These are phyloP conservation scores for Fusarium concolor DNA, from an alignment of 2,329 filamentous ascomycete species.

Conservation along the genomic window DNA sequence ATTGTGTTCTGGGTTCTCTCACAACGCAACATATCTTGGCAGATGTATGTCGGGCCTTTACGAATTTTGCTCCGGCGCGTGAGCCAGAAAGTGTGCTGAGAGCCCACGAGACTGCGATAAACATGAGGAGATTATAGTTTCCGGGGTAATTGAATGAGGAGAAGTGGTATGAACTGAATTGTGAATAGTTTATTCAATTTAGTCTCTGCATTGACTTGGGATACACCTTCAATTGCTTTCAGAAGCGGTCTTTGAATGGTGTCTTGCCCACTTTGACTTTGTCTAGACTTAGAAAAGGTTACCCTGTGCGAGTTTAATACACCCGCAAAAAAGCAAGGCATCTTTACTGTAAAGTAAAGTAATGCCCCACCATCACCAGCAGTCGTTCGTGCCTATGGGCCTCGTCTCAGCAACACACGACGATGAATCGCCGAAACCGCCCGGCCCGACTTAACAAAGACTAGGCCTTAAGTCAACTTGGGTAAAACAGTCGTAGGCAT, in stretches of 20 bases:
- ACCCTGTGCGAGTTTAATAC: conserved; percentile 39
- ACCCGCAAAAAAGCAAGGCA: conserved; percentile 36
- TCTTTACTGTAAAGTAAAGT: not conserved
- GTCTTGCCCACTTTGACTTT: conserved; percentile 12
- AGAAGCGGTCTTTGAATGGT: not conserved
- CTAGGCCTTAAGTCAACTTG: conserved; percentile 10
- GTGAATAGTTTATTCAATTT: not conserved
- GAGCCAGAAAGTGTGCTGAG: conserved; percentile 26
- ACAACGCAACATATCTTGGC: conserved; percentile 32
- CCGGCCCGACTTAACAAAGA: conserved; percentile 39
- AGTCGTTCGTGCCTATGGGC: not conserved
- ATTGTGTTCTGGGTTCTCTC: conserved; percentile 25
- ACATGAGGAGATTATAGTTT: not conserved
- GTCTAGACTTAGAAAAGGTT: not conserved
- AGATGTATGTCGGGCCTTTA: conserved; percentile 37
- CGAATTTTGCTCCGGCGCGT: conserved; percentile 22
- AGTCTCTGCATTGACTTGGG: not conserved
- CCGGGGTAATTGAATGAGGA: not conserved
- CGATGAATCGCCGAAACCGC: conserved; percentile 46
- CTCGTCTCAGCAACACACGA: conserved; percentile 36
- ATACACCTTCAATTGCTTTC: conserved; percentile 16
- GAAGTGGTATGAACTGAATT: not conserved
- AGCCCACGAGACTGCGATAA: not conserved
- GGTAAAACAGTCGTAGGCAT: conserved; percentile 6
- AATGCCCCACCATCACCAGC: conserved; percentile 33